These are phyloP conservation scores for Serendipita sp. DNA, from an alignment of 768 basidiomycete species.

Conservation along the genomic window DNA sequence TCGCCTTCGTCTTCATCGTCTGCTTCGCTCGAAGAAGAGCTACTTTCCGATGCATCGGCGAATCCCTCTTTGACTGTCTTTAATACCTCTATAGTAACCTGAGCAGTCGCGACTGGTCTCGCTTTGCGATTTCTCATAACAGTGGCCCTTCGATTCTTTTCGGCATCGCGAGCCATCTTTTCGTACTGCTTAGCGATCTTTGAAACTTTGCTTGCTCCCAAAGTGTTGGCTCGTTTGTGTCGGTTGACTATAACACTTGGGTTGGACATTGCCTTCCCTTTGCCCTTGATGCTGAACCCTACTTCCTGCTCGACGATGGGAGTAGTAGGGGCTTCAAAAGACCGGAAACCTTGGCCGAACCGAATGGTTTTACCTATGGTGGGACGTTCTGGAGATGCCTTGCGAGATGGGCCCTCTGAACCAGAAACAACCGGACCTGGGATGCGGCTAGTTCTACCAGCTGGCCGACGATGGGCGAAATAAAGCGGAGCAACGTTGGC, in stretches of 20 bases:
- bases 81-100: conserved; percentile 75
- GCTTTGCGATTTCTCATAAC: conserved; percentile 74
- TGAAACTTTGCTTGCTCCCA: conserved; percentile 41
- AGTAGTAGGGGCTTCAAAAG: conserved; percentile 1
- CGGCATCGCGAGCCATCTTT: conserved; percentile 55
- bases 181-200: conserved; percentile 86
- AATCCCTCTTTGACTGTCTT: conserved; percentile 86
- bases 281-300: not conserved
- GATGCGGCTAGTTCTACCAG: conserved; percentile 27
- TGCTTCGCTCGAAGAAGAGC: conserved; percentile 48
- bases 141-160: conserved; percentile 65
- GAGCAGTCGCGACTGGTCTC: conserved; percentile 77
- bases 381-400: conserved; percentile 3
- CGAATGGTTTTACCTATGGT: not conserved
- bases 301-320: not conserved
- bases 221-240: not conserved
- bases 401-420: conserved; percentile 3
- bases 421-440: conserved; percentile 30
- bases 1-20: conserved; percentile 49
- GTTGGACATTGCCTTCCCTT: not conserved
- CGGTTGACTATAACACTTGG: not conserved
- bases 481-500: conserved; percentile 78
- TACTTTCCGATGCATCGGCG: conserved; percentile 57
- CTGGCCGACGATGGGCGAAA: conserved; percentile 36
- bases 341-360: not conserved